Conservation (phyloP, 257 asterid species). For the Nicotiana tabacum region DNA sequence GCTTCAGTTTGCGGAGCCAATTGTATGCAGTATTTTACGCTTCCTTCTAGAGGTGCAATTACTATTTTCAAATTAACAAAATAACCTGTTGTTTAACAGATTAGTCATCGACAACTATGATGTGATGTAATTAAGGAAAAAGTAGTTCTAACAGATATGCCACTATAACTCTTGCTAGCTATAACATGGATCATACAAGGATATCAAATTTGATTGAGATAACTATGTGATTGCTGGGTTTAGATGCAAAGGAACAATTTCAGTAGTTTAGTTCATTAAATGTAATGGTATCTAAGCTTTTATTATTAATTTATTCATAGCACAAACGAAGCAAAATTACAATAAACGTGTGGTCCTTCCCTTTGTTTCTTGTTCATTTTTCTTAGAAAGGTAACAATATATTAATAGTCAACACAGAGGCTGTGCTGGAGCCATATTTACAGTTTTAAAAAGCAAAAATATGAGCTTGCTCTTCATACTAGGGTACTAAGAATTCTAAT, state of each 20-base stretch:
- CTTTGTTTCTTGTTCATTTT: neutral
- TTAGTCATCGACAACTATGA: neutral
- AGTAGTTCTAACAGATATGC: neutral
- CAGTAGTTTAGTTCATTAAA: neutral
- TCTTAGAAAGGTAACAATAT: too few relatives aligned
- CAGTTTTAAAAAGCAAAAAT: too few relatives aligned
- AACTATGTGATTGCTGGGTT: neutral
- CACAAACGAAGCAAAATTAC: neutral
- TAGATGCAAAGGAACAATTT: neutral
- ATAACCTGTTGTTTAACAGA: conserved; percentile 1
- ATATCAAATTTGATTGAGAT: neutral
- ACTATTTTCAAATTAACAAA: neutral
- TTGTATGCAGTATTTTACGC: neutral
- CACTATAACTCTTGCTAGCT: neutral
- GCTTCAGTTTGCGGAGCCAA: neutral
- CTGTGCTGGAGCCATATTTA: too few relatives aligned
- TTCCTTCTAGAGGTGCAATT: neutral
- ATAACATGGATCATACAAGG: neutral
- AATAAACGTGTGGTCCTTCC: neutral
- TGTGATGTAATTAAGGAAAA: neutral
- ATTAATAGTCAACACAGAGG: too few relatives aligned
- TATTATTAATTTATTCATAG: neutral
- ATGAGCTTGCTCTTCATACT: too few relatives aligned
- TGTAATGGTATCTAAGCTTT: neutral
- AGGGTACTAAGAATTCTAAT: too few relatives aligned